Base-by-base conservation (phyloP, 2,329 filamentous ascomycete genomes). In the Colletotrichum nymphaeae region DNA sequence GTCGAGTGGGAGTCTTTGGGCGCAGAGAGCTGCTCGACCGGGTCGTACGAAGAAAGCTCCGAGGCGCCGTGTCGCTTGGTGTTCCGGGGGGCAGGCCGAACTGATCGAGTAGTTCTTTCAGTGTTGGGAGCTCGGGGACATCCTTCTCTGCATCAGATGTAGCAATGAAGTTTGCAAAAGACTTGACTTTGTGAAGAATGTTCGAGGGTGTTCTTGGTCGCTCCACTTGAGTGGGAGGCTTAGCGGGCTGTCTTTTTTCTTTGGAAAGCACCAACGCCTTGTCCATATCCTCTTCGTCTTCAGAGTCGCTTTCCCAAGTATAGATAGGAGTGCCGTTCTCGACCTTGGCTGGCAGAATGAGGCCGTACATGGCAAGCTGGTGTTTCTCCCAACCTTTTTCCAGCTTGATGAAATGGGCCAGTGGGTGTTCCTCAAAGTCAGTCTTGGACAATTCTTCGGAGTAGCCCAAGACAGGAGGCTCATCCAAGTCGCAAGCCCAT, bases 381-480 rank as follows among this genome's bases (percentile, higher is more conserved):
- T 60, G 26, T 24, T 65, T 65, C 35, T 70, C 67, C 60, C 60
- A 71, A 19, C 60, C 71, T 14, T 71, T 58, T 58, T 75, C 53
- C 22, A 62, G 37, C 49, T 67, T 19, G 7, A 73, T 49, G 9
- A 80, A 75, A n/a, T 66, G 74, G 12, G 80, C 78, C 5, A 85
- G 75, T 1, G 83, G 84, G 32, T 85, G 83, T 35, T 83, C 78
- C 32, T 80, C 75, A 60, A 83, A 84, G 2, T 81, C 76, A 6
- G 77, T 78, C 26, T 69, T 76, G 3, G 83, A 84, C 0, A 83
- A 72, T 68, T 83, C 80, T 4, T 81, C 53, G 1, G 83, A 81
- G 57, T 82, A 83, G 1, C 72, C 70, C n/a, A 81, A 75, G n/a
- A 84, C 71, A 7, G 80, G 78, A 1, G 80, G 77, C 0, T 76